Conservation (phyloP, 2,329 filamentous ascomycete genomes). For the Dothideomycetidae sp. region DNA sequence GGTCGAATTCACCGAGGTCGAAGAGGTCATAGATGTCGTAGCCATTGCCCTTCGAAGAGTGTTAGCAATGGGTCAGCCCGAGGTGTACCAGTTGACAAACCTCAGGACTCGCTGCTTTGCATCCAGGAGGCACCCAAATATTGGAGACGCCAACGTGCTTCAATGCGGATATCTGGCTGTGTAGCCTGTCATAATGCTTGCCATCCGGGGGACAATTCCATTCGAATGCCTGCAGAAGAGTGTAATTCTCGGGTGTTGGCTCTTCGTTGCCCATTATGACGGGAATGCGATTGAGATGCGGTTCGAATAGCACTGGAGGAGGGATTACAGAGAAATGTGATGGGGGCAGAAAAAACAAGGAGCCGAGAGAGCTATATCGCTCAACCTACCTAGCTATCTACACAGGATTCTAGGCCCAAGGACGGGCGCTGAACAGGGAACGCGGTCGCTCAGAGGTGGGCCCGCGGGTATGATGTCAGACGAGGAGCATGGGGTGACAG, state of each 20-base stretch:
- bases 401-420: too few species aligned
- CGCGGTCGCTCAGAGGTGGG: too few species aligned
- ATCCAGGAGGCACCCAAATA: constrained; percentile 56
- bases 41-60: constrained; percentile 44
- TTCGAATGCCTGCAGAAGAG: constrained; percentile 56
- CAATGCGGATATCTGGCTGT: constrained; percentile 37
- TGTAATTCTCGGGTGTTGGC: constrained; percentile 21
- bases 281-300: too few species aligned
- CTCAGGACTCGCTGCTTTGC: constrained; percentile 47
- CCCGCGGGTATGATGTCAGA: too few species aligned
- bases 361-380: too few species aligned
- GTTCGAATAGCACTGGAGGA: too few species aligned
- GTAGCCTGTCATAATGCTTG: constrained; percentile 47
- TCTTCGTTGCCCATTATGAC: constrained; percentile 11
- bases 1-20: constrained; percentile 59
- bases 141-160: constrained; percentile 42
- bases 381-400: too few species aligned
- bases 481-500: too few species aligned
- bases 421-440: too few species aligned
- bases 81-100: background rate
- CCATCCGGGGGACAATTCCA: constrained; percentile 53
- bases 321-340: too few species aligned
- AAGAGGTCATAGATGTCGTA: constrained; percentile 50
- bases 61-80: background rate
- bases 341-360: too few species aligned